These are phyloP conservation scores for Phytopythium oedochilum DNA, from an alignment of 352 stramenopile genomes.

Conservation along the genomic window DNA sequence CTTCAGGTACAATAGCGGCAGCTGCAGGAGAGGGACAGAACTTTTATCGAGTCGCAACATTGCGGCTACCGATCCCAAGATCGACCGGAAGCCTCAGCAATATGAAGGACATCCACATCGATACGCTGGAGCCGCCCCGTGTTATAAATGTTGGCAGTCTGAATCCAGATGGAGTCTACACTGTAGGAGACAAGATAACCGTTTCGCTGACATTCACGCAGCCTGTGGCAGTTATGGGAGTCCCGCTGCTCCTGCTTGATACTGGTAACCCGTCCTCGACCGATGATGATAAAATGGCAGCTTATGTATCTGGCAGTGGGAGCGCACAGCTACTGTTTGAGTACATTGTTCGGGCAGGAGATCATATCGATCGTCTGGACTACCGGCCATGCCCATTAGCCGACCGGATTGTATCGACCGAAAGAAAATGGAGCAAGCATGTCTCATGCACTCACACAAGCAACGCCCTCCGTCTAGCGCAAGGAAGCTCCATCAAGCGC, in stretches of 20 bases:
- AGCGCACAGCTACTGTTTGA: constrained; percentile 38
- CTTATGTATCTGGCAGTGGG: constrained; percentile 39
- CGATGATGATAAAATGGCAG: constrained; percentile 13
- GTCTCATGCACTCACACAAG: constrained; percentile 32
- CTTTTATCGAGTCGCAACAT: constrained; percentile 26
- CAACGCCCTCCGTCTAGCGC: constrained; percentile 45
- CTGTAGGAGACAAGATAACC: constrained; percentile 38
- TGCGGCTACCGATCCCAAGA: constrained; percentile 35
- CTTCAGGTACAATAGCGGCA: constrained; percentile 18
- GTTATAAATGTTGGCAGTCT: constrained; percentile 42
- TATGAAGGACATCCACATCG: constrained; percentile 59
- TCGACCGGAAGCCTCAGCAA: constrained; percentile 53
- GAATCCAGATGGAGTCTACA: constrained; percentile 53
- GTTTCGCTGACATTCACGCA: constrained; percentile 45
- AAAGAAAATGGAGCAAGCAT: constrained; percentile 42
- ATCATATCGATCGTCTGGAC: constrained; percentile 54
- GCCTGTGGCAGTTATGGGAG: constrained; percentile 40
- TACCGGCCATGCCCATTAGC: constrained; percentile 40
- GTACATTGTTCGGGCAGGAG: constrained; percentile 46
- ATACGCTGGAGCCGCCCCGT: constrained; percentile 46
- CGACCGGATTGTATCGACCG: constrained; percentile 14
- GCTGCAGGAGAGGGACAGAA: constrained; percentile 7
- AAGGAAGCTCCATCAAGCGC: constrained; percentile 39
- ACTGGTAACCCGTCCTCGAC: constrained; percentile 12
- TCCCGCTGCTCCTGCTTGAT: constrained; percentile 34